A percentile compares a stretch with the other conserved stretches of the same genome.
phyloP scores from a whole-genome alignment of 2,329 filamentous ascomycete species.

The Fusarium tupiense region DNA sequence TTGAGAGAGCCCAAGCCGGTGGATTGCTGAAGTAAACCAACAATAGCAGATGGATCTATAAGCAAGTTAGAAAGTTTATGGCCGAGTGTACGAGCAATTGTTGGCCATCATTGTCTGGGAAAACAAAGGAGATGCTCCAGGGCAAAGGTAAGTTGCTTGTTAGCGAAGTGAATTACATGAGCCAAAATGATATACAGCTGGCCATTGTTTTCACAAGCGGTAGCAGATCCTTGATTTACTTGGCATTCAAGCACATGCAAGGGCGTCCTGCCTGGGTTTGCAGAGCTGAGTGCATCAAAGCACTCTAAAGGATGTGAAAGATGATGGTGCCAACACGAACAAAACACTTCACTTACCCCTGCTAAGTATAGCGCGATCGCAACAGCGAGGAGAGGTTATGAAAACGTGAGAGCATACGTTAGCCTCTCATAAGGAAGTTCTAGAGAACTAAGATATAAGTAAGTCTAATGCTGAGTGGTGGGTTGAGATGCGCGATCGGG shows the following conservation, averaged over 20 bases:
- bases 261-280: not conserved
- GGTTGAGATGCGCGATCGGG: slow-evolving; percentile 17
- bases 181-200: not conserved
- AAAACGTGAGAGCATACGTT: not conserved
- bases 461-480: slow-evolving; percentile 1
- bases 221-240: not conserved
- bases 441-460: not conserved
- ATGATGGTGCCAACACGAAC: not conserved
- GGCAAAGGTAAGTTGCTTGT: not conserved
- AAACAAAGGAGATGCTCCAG: not conserved
- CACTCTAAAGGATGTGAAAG: not conserved
- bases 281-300: not conserved
- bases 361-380: slow-evolving; percentile 33
- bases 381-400: not conserved
- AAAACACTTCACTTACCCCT: slow-evolving; percentile 29
- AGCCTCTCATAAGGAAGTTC: not conserved
- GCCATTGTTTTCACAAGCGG: not conserved
- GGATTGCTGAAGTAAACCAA: not conserved
- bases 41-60: not conserved
- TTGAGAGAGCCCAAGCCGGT: not conserved
- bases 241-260: not conserved
- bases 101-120: not conserved
- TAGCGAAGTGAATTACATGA: slow-evolving; percentile 8
- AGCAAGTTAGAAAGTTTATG: not conserved
- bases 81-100: not conserved